Evolutionary conservation across 495 filamentous ascomycete species (phyloP).

Genomic region (Neurospora cerealis): DNA sequence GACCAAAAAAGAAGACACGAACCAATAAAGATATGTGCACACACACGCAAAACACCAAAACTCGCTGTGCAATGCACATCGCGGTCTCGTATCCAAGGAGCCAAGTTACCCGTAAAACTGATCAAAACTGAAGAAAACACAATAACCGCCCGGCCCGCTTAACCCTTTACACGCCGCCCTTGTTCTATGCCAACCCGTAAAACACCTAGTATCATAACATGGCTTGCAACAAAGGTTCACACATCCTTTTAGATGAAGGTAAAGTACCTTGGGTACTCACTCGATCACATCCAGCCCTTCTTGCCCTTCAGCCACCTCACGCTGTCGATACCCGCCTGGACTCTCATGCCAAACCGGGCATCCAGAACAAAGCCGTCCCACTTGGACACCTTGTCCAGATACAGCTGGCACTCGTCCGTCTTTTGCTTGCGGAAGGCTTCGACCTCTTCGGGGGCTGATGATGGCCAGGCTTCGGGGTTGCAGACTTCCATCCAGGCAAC

Average conservation of each 20-base stretch:
- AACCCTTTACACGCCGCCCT: background rate
- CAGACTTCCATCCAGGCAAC: conserved; percentile 61
- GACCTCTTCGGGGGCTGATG: conserved; percentile 8
- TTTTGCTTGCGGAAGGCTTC: conserved; percentile 41
- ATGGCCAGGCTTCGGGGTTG: conserved; percentile 17
- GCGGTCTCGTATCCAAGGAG: background rate
- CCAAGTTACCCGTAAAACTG: background rate
- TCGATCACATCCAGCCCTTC: conserved; percentile 25
- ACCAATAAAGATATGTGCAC: background rate
- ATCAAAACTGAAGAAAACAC: background rate
- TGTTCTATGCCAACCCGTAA: background rate
- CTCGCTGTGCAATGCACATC: background rate
- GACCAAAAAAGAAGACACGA: background rate
- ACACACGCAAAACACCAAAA: background rate
- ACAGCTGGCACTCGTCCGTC: conserved; percentile 57
- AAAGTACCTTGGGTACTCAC: background rate
- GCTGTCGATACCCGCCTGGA: conserved; percentile 70
- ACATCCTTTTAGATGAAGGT: no score
- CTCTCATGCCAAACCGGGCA: conserved; percentile 72
- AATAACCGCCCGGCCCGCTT: background rate
- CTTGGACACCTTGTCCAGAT: conserved; percentile 65
- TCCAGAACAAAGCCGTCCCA: conserved; percentile 88
- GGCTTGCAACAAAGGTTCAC: background rate
- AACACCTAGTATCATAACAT: background rate
- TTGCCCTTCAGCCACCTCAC: conserved; percentile 54